A percentile compares a stretch with the other conserved stretches of the same genome.
Evolutionary conservation across 2,329 filamentous ascomycete genomes (phyloP).

Genomic region (Elsinoe ampelina): DNA sequence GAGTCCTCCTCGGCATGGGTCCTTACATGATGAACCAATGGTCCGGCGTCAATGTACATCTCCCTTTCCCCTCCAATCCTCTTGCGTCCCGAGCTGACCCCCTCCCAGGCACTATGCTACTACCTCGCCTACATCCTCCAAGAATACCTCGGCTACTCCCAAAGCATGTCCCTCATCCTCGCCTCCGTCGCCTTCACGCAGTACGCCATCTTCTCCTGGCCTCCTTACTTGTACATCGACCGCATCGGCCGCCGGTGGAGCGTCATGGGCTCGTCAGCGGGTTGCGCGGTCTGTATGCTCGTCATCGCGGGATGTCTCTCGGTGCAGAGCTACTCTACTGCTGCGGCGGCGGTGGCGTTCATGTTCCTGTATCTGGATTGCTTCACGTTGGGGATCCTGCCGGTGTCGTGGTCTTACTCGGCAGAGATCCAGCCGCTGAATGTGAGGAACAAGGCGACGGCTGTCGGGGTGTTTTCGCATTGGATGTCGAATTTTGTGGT

Average conservation of each 20-base stretch:
- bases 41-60: constrained; percentile 11
- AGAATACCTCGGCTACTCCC: constrained; percentile 22
- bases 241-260: constrained; percentile 24
- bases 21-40: constrained; percentile 29
- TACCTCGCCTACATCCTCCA: constrained; percentile 26
- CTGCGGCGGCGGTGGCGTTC: constrained; percentile 26
- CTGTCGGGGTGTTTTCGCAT: constrained; percentile 34
- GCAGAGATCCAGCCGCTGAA: constrained; percentile 41
- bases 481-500: constrained; percentile 41
- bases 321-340: constrained; percentile 21
- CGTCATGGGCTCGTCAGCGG: constrained; percentile 24
- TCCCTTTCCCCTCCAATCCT: neutral
- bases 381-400: constrained; percentile 42
- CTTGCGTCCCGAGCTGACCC: neutral
- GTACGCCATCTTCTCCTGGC: constrained; percentile 26
- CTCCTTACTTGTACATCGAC: constrained; percentile 28
- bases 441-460: constrained; percentile 41
- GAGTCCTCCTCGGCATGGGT: constrained; percentile 31
- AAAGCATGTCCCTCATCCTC: constrained; percentile 24
- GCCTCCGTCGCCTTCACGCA: constrained; percentile 26
- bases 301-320: constrained; percentile 27
- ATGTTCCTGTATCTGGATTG: constrained; percentile 47
- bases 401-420: constrained; percentile 33
- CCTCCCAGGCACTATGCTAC: constrained; percentile 20
- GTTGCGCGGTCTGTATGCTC: constrained; percentile 28